Evolutionary conservation across 768 basidiomycete species (phyloP), one percentile per base, ranked within the genome.

Genomic region (Sporobolomyces phaffii): DNA sequence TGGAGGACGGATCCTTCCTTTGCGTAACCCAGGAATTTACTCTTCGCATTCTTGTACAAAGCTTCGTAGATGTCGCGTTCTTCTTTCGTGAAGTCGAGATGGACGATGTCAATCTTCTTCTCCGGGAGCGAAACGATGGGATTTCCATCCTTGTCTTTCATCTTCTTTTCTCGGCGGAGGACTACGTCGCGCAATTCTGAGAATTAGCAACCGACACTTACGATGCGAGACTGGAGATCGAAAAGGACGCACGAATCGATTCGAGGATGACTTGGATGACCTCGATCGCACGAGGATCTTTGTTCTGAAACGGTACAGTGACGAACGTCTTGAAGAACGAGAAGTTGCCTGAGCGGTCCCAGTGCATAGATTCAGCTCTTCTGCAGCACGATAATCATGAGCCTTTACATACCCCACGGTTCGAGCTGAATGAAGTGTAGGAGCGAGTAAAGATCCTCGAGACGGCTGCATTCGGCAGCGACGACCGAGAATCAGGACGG

Each of bases 21-120:
- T 69, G 85, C 86, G 24, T 93, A 81, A 61, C 83, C 83, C 59
- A 91, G 86, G 75, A 91, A 97, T 68, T 86, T 84, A 48, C 81
- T 80, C 78, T 91, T 94, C 3, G 86, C 90, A 44, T 86, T 83
- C 60, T 81, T 78, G 77, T 89, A 94, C n/a, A 69, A 58, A 10
- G 87, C 87, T 75, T 92, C 87, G 76, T 98, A 98, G 40, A 97
- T 87, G 77, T 85, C 89, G 62, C 86, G 81, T 77, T 98, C 94
- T 9, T 87, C 74, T 2, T 84, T 79, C 0, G 88, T 86, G 75
- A 98, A 92, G 68, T 85, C 85, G n/a, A 98, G 83, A 1, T 80
- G 81, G 73, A 91, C 88, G 15, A 90, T 78, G 10, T 78, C 76
- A 61, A 91, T 80, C 87, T 90, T 87, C 78, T 97, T 97, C 0